Conservation (phyloP, 176 grass and related monocot genomes). For the Pontederia paniculata region DNA sequence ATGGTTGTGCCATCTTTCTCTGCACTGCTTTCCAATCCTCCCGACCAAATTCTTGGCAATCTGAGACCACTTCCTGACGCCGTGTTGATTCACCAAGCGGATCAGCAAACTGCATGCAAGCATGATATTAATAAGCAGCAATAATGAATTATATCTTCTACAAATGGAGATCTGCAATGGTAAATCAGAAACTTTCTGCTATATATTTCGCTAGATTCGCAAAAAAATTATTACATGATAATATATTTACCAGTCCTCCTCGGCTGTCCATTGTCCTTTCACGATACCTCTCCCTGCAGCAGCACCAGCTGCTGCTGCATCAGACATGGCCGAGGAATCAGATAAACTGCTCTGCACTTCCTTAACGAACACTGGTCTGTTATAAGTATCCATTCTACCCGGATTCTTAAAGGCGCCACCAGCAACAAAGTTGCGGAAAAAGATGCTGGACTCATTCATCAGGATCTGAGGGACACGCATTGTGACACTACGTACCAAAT, state of each 20-base stretch:
- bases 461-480: no score
- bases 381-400: no score
- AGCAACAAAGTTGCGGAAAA: no score
- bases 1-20: conserved; percentile 83
- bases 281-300: conserved; percentile 11
- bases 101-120: conserved; percentile 24
- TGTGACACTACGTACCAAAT: no score
- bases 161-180: not conserved
- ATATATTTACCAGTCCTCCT: conserved; percentile 43
- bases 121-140: not conserved
- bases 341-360: no score
- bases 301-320: not conserved
- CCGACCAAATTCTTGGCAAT: conserved; percentile 47
- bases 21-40: conserved; percentile 70
- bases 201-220: not conserved
- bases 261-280: conserved; percentile 50
- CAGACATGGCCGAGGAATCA: no score
- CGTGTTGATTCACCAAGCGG: conserved; percentile 34
- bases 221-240: not conserved
- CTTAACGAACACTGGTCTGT: no score
- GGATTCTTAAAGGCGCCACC: no score
- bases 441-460: no score
- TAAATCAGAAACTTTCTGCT: not conserved
- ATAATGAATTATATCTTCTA: not conserved
- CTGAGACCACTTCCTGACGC: conserved; percentile 45